A percentile compares a stretch with the other conserved stretches of the same genome.
phyloP scores from a whole-genome alignment of 139 green algal genomes.

The Volvox reticuliferus region DNA sequence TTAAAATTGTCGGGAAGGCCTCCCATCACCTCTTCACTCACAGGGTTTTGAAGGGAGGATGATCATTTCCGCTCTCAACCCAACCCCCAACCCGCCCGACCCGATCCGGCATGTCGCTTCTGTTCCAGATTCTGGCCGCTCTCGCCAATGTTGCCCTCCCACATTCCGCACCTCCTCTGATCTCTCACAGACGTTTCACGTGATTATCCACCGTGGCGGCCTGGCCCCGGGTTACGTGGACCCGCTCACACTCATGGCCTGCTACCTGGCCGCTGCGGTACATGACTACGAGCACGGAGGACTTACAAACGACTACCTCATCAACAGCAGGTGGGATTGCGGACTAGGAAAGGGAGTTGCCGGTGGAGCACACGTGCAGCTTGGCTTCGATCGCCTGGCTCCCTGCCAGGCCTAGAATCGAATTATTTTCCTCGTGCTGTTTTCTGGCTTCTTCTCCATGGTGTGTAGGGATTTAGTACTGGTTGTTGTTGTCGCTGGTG shows the following conservation, averaged over 20 bases:
- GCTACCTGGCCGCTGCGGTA: conserved; percentile 51
- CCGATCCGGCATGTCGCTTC: not conserved
- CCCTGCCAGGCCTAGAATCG: too few relatives aligned
- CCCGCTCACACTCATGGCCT: conserved; percentile 60
- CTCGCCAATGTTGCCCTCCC: not conserved
- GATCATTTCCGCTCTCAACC: not conserved
- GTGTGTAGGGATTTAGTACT: too few relatives aligned
- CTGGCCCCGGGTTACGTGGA: conserved; percentile 62
- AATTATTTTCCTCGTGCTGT: too few relatives aligned
- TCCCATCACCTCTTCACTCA: too few relatives aligned
- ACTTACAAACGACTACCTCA: conserved; percentile 73
- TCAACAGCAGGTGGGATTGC: conserved; percentile 38
- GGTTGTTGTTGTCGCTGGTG: too few relatives aligned
- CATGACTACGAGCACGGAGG: conserved; percentile 66
- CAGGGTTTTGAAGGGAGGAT: too few relatives aligned
- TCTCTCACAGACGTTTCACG: conserved; percentile 46
- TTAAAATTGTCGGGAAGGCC: too few relatives aligned
- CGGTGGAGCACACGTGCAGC: too few relatives aligned
- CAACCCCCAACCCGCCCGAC: not conserved
- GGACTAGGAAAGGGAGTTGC: too few relatives aligned
- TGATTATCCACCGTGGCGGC: conserved; percentile 60
- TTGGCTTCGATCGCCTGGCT: too few relatives aligned
- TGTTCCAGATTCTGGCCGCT: not conserved
- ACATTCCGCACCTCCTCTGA: not conserved
- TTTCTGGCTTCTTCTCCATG: too few relatives aligned